phyloP scores from a whole-genome alignment of 331 rosid species.

The Dryas integrifolia region DNA sequence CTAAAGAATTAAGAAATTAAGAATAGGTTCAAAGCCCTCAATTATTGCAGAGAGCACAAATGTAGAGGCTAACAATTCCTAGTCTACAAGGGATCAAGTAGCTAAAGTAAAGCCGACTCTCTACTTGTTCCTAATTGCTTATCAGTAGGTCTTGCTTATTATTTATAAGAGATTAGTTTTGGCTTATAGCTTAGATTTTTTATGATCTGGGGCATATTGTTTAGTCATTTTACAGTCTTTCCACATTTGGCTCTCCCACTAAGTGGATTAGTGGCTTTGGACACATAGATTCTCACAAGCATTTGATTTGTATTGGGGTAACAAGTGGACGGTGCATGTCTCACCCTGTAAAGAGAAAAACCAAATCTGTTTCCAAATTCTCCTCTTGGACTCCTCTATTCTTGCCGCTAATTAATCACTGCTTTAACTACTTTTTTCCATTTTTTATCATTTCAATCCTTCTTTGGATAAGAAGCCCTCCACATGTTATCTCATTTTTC shows the following conservation, averaged over 20 bases:
- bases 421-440: slow-evolving; percentile 31
- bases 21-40: background rate
- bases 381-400: slow-evolving; percentile 35
- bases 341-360: slow-evolving; percentile 21
- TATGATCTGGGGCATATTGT: background rate
- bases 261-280: slow-evolving; percentile 26
- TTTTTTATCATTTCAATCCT: slow-evolving; percentile 20
- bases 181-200: background rate
- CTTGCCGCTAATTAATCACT: slow-evolving; percentile 16
- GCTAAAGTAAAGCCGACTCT: background rate
- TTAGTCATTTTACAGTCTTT: background rate
- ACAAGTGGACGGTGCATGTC: slow-evolving; percentile 38
- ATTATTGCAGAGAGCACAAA: background rate
- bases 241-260: slow-evolving; percentile 32
- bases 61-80: background rate
- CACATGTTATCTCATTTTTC: slow-evolving; percentile 16
- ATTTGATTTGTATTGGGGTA: slow-evolving; percentile 1
- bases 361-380: slow-evolving; percentile 34
- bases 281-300: slow-evolving; percentile 30
- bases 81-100: background rate
- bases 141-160: background rate
- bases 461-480: slow-evolving; percentile 12
- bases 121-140: background rate
- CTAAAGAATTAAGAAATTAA: background rate
- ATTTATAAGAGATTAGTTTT: slow-evolving; percentile 6